Percentiles rank a stretch among this genome's conserved stretches.
Evolutionary conservation across 2,329 filamentous ascomycete genomes (phyloP).

Genomic region (Aspergillus texensis): DNA sequence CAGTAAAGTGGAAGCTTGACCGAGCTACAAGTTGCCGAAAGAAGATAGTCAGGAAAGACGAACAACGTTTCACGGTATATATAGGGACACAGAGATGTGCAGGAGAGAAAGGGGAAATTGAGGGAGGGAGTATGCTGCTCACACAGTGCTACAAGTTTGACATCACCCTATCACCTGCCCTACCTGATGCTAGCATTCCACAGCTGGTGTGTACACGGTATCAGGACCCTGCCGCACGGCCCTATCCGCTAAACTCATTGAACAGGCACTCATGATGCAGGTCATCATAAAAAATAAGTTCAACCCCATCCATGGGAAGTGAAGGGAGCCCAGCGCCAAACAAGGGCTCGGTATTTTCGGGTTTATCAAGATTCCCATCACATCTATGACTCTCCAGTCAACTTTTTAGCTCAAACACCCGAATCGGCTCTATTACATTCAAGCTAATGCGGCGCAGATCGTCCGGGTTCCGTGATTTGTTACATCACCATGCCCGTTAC

Average conservation of each 20-base stretch:
- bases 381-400: neutral
- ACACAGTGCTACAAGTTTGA: constrained; percentile 14
- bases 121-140: constrained; percentile 5
- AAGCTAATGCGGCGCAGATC: neutral
- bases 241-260: neutral
- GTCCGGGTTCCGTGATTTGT: constrained; percentile 7
- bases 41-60: neutral
- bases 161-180: constrained; percentile 24
- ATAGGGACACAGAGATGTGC: constrained; percentile 6
- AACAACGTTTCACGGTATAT: constrained; percentile 11
- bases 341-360: constrained; percentile 8
- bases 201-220: constrained; percentile 8
- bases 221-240: constrained; percentile 5
- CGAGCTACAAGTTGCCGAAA: neutral
- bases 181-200: constrained; percentile 22
- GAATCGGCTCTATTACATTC: neutral
- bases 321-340: neutral
- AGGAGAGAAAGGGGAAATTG: constrained; percentile 11
- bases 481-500: constrained; percentile 6
- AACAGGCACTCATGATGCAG: neutral
- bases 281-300: neutral
- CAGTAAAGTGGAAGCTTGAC: neutral
- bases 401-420: neutral
- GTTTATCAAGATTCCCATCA: neutral
- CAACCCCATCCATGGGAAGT: neutral